Percentiles rank a stretch among this genome's conserved stretches.
Evolutionary conservation across 306 rosid genomes (phyloP).

Genomic region (Parietaria judaica): DNA sequence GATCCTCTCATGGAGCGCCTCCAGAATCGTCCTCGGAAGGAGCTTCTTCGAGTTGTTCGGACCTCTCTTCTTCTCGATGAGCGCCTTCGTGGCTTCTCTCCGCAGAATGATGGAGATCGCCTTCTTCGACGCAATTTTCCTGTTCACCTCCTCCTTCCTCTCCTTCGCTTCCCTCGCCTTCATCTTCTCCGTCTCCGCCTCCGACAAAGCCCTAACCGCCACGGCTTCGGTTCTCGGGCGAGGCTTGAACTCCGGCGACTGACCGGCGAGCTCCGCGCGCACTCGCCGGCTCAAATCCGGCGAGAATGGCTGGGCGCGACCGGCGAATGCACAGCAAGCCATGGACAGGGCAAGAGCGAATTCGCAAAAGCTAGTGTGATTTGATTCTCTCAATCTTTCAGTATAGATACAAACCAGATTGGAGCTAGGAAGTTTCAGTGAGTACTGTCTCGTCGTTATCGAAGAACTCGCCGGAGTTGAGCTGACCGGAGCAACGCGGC

Average conservation of each 20-base stretch:
- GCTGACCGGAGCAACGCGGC: no score
- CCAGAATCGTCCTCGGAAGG: conserved; percentile 75
- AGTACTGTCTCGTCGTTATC: no score
- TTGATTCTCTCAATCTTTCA: no score
- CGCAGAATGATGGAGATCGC: conserved; percentile 74
- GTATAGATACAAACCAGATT: no score
- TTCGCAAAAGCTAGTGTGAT: no score
- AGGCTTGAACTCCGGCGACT: background rate
- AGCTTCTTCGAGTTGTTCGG: conserved; percentile 66
- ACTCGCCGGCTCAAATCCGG: conserved; percentile 18
- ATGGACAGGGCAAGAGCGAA: conserved; percentile 7
- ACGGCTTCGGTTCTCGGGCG: background rate
- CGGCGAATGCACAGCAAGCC: conserved; percentile 31
- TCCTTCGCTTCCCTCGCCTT: conserved; percentile 44
- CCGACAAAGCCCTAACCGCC: conserved; percentile 17
- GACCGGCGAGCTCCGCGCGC: background rate
- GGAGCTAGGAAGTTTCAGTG: no score
- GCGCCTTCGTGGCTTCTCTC: conserved; percentile 78
- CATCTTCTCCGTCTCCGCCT: conserved; percentile 34
- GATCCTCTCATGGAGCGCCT: conserved; percentile 77
- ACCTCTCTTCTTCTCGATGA: conserved; percentile 72
- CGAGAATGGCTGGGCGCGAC: conserved; percentile 22
- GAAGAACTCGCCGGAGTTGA: no score
- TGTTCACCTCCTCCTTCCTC: conserved; percentile 63
- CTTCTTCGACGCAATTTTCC: conserved; percentile 71